Percentiles rank a stretch among this genome's conserved stretches.
These are phyloP conservation scores for Syncephalastrum contaminatum DNA, from an alignment of 371 early-diverging fungal species.

Conservation along the genomic window DNA sequence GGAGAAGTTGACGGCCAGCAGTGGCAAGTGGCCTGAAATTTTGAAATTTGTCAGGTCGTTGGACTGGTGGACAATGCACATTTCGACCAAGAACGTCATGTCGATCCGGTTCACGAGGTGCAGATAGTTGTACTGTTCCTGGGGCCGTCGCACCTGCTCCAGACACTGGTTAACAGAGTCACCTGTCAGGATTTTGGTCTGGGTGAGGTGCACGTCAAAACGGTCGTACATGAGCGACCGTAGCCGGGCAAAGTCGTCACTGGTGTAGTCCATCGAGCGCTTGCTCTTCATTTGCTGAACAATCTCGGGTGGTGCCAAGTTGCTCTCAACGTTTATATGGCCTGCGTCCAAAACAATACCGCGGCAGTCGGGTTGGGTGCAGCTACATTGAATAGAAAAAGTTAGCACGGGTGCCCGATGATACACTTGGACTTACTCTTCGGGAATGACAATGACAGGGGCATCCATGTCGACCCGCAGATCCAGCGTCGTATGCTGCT, in stretches of 20 bases:
- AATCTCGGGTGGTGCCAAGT: constrained; percentile 71
- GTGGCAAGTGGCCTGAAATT: constrained; percentile 83
- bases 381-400: constrained; percentile 37
- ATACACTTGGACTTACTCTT: constrained; percentile 52
- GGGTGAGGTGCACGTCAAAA: constrained; percentile 79
- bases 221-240: constrained; percentile 89
- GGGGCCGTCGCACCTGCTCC: constrained; percentile 55
- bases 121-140: constrained; percentile 45
- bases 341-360: constrained; percentile 93
- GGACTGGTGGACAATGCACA: constrained; percentile 84
- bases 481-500: constrained; percentile 87
- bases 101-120: constrained; percentile 90
- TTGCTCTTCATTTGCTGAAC: constrained; percentile 70
- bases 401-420: not conserved
- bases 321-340: constrained; percentile 84
- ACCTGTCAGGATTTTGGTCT: constrained; percentile 84
- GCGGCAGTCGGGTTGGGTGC: constrained; percentile 61
- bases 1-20: constrained; percentile 88
- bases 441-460: constrained; percentile 94
- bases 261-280: constrained; percentile 58
- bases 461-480: constrained; percentile 95
- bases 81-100: constrained; percentile 76
- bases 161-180: constrained; percentile 76
- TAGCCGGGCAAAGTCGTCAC: constrained; percentile 67
- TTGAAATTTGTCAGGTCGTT: constrained; percentile 73